Evolutionary conservation across 805 yeast species (phyloP), one percentile per base, ranked within the genome.

Genomic region (Pichia californica): DNA sequence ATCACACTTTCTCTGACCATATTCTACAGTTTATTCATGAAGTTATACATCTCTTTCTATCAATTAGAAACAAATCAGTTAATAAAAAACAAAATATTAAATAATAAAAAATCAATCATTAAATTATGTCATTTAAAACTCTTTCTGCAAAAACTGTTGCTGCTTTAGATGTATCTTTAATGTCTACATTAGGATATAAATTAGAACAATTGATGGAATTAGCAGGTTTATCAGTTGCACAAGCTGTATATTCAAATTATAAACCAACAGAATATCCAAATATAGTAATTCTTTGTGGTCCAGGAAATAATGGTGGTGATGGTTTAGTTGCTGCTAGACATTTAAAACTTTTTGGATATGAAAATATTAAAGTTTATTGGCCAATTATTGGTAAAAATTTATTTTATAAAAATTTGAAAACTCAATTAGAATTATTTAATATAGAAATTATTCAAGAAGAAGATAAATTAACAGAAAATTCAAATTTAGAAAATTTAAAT

Each of bases 261-360:
- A 94, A 95, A 2, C 79, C 79, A 1, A 20, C 43, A 3, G 44
- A 58, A 11, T 35, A 56, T 21, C 62, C 67, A 31, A 66, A 62
- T 10, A 65, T 89, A 33, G 18, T 46, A 6, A 74, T 93, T 1
- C 68, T 93, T 5, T 88, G 82, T 10, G 99, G 99, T 0, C 98
- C 98, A 0, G 99, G 99, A 1, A 93, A 93, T 57, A 93, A 93
- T 57, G 91, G 96, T 2, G 99, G 98, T 2, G 99, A 93, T 64
- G 99, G 98, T 0, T 67, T 93, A 13, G 99, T 93, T 2, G 95
- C 96, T 25, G 95, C 97, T 1, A 72, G 99, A 34, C 99, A 93
- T 59, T 67, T 93, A 49, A 77, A 77, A 51, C 64, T 88, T 11
- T 79, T 93, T 70, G 93, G 93, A 2, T 87, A 80, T 59, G 25